Evolutionary conservation across 2,329 filamentous ascomycete species (phyloP).

Genomic region (Penicillium sp.): DNA sequence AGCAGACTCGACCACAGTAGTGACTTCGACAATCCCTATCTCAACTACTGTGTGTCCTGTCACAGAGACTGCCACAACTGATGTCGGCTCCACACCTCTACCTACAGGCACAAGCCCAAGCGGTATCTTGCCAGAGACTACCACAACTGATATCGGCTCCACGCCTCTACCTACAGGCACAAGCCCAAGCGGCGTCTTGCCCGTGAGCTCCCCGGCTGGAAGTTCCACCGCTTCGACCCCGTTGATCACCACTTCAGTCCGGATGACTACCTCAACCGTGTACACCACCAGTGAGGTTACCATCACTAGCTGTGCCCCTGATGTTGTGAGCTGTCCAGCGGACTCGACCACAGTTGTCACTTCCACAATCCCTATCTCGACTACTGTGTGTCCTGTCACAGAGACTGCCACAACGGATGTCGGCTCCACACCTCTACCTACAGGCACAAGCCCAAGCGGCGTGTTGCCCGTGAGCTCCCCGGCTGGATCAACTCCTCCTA

Average conservation of each 20-base stretch:
- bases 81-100: background rate
- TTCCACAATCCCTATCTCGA: slow-evolving; percentile 39
- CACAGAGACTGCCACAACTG: background rate
- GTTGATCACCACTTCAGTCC: background rate
- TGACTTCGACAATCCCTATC: slow-evolving; percentile 48
- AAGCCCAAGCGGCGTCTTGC: background rate
- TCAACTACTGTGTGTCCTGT: background rate
- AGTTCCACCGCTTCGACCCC: no score
- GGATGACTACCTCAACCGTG: slow-evolving; percentile 36
- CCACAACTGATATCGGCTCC: background rate
- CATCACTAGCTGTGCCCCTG: slow-evolving; percentile 41
- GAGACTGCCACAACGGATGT: background rate
- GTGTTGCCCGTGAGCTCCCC: slow-evolving; percentile 1
- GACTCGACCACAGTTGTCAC: slow-evolving; percentile 51
- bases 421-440: background rate
- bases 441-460: background rate
- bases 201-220: background rate
- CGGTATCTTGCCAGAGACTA: background rate
- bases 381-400: background rate
- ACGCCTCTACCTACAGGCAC: background rate
- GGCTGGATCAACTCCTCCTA: background rate
- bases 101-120: background rate
- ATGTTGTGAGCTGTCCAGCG: slow-evolving; percentile 51
- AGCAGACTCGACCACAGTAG: slow-evolving; percentile 47
- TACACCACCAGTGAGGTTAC: slow-evolving; percentile 38